Conservation (phyloP, 1,139 yeast species). For the Taphrina deformans region DNA sequence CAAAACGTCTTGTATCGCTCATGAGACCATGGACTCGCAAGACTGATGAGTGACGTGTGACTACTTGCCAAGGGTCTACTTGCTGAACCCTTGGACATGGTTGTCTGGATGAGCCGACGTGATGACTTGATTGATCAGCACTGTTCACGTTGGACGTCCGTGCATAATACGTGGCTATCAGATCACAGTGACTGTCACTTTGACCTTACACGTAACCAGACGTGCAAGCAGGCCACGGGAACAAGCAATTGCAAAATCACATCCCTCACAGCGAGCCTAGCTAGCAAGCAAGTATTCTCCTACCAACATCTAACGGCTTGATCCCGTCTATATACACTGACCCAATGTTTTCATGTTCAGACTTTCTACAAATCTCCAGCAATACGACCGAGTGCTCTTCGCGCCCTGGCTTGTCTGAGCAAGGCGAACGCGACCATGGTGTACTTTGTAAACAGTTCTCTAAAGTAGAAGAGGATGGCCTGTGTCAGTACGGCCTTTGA, state of each 20-base stretch:
- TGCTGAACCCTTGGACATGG: too few relatives aligned
- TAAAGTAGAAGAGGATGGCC: conserved; percentile 79
- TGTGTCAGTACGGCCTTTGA: conserved; percentile 82
- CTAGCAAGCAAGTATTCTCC: background rate
- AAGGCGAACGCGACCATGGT: conserved; percentile 31
- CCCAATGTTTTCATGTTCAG: too few relatives aligned
- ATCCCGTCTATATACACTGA: background rate
- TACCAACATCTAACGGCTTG: background rate
- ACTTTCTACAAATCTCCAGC: background rate
- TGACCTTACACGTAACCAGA: too few relatives aligned
- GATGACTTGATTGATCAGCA: background rate
- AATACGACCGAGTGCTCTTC: conserved; percentile 6
- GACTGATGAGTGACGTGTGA: too few relatives aligned
- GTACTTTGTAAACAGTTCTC: conserved; percentile 49
- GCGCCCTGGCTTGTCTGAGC: conserved; percentile 4
- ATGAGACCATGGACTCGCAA: too few relatives aligned
- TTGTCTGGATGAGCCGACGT: background rate
- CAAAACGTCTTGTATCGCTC: background rate
- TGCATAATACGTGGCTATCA: background rate
- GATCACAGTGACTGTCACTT: too few relatives aligned
- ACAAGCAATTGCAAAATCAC: too few relatives aligned
- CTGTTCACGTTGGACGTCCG: background rate
- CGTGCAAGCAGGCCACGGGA: too few relatives aligned
- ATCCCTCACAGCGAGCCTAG: too few relatives aligned
- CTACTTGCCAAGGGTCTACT: too few relatives aligned